phyloP scores from a whole-genome alignment of 768 basidiomycete genomes.

The Boletus rubescentipes region DNA sequence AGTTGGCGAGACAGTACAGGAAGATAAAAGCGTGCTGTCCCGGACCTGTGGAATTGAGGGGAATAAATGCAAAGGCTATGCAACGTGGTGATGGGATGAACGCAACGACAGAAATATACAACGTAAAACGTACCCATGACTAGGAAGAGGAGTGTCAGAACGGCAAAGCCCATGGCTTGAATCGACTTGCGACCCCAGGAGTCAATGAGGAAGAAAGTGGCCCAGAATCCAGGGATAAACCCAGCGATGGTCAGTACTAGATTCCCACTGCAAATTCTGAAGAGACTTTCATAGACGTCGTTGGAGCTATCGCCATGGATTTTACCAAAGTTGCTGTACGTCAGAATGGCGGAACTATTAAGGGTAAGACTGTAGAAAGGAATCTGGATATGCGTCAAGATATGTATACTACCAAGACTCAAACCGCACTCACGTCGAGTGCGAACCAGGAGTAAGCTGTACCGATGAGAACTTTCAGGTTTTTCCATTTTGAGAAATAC shows the following conservation, averaged over 20 bases:
- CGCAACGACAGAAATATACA: neutral
- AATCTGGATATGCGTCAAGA: constrained; percentile 43
- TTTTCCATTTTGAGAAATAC: constrained; percentile 72
- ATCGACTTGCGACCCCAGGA: constrained; percentile 72
- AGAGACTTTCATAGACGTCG: constrained; percentile 24
- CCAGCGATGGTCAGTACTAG: constrained; percentile 19
- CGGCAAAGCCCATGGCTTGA: constrained; percentile 68
- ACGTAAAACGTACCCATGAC: constrained; percentile 54
- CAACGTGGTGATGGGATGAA: constrained; percentile 6
- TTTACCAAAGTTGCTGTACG: constrained; percentile 64
- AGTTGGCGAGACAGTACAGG: constrained; percentile 15
- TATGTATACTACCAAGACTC: neutral
- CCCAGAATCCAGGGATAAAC: constrained; percentile 55
- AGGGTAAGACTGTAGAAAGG: constrained; percentile 88
- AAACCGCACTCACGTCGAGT: constrained; percentile 55
- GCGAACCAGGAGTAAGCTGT: constrained; percentile 87
- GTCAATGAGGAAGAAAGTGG: constrained; percentile 64
- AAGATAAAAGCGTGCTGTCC: constrained; percentile 57
- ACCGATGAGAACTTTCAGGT: constrained; percentile 76
- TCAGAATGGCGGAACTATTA: constrained; percentile 74
- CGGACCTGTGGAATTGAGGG: constrained; percentile 44
- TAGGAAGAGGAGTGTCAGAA: constrained; percentile 65
- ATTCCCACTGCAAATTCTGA: constrained; percentile 22
- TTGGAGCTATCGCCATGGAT: constrained; percentile 25
- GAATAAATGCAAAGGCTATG: constrained; percentile 63